Evolutionary conservation across 2,329 filamentous ascomycete species (phyloP).

Genomic region (Sclerotinia trifoliorum): DNA sequence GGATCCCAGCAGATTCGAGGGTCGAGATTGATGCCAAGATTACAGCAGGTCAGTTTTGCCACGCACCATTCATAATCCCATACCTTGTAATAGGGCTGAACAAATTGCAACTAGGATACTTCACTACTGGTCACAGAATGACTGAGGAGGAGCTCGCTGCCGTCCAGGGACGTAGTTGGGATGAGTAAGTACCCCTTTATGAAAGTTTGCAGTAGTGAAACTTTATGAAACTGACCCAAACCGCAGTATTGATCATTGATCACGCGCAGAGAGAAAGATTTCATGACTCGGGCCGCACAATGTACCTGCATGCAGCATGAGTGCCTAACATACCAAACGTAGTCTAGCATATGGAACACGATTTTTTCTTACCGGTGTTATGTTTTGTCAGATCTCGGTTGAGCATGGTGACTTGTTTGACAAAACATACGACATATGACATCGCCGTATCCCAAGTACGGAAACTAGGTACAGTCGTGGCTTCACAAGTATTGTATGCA

Average conservation of each 20-base stretch:
- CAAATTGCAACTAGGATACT: constrained; percentile 53
- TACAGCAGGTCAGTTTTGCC: constrained; percentile 66
- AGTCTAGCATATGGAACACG: constrained; percentile 19
- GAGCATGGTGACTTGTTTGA: constrained; percentile 23
- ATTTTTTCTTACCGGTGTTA: constrained; percentile 9
- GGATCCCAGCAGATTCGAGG: constrained; percentile 90
- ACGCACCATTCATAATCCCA: constrained; percentile 11
- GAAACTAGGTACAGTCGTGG: neutral
- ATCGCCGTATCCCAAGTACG: neutral
- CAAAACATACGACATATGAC: constrained; percentile 19
- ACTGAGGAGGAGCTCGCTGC: constrained; percentile 80
- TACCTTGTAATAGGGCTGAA: constrained; percentile 38
- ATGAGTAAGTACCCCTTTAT: constrained; percentile 57
- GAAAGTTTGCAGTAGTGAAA: constrained; percentile 26
- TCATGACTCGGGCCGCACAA: constrained; percentile 25
- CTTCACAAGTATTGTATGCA: constrained; percentile 4
- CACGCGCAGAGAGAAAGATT: constrained; percentile 28
- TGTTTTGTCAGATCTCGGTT: constrained; percentile 21
- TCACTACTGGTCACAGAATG: constrained; percentile 88
- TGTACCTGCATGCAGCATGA: constrained; percentile 26
- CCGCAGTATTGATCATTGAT: constrained; percentile 40
- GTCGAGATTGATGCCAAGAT: constrained; percentile 99
- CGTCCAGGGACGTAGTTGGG: constrained; percentile 89
- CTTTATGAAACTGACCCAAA: constrained; percentile 36
- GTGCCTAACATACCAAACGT: constrained; percentile 23